Conservation (phyloP, 1,139 yeast species). For the Candida buenavistaensis region DNA sequence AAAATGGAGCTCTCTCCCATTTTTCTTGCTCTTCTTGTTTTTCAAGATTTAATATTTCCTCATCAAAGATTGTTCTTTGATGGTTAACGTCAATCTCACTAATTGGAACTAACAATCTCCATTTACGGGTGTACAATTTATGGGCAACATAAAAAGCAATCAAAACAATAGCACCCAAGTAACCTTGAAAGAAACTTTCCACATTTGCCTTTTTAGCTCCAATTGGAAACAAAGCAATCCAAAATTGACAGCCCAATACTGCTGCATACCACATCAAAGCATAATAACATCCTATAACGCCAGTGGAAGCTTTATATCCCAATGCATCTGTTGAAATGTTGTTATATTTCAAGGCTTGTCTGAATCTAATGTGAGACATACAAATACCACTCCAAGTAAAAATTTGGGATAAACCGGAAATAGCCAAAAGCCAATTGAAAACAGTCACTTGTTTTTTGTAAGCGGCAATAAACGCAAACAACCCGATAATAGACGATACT, state of each 20-base stretch:
- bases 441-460: constrained; percentile 41
- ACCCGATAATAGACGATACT: constrained; percentile 32
- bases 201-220: constrained; percentile 31
- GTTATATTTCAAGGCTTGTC: constrained; percentile 39
- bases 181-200: constrained; percentile 35
- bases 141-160: constrained; percentile 35
- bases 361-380: constrained; percentile 42
- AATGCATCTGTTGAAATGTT: constrained; percentile 35
- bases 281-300: constrained; percentile 40
- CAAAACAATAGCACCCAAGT: constrained; percentile 38
- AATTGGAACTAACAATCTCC: constrained; percentile 30
- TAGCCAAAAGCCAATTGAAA: constrained; percentile 45
- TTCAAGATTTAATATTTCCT: constrained; percentile 38
- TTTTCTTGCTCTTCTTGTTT: constrained; percentile 33
- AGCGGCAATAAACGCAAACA: constrained; percentile 38
- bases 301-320: constrained; percentile 43
- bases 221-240: constrained; percentile 43
- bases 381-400: constrained; percentile 47
- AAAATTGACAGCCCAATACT: constrained; percentile 42
- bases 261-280: constrained; percentile 36
- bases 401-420: constrained; percentile 44
- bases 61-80: constrained; percentile 38
- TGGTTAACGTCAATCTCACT: constrained; percentile 36
- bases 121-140: constrained; percentile 33
- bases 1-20: constrained; percentile 23